Evolutionary conservation across 129 eudicot species (phyloP), one percentile per base, ranked within the genome.

Genomic region (Gnaphalium uliginosum): DNA sequence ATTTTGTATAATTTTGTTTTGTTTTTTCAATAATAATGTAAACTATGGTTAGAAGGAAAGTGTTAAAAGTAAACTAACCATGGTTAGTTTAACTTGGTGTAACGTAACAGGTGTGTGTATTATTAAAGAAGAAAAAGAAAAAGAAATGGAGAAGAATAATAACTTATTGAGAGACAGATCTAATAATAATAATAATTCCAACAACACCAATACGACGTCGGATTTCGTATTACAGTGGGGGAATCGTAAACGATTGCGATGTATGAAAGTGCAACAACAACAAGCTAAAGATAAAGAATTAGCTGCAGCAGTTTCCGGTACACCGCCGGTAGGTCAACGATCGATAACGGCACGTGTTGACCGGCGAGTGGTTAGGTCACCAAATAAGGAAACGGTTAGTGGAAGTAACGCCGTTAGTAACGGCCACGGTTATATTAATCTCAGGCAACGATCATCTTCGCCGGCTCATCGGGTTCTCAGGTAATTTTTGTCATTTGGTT

Each of bases 151-250:
- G 80, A 81, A 78, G 81, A 83, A 66, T 48, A 79, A 63, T 61
- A 48, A 58, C 61, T 37, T 77, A 32, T 73, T 73, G 56, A 85
- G 83, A 79, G 73, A 72, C 64, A 41, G 77, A 76, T 81, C 86
- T 75, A 64, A 64, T 18, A 64, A 26, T 32, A 30, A 29, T 18
- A 64, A 64, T 64, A 64, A 32, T 26, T 26, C 13, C 30, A 30
- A 29, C 11, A n/a, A 32, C 15, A 61, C 72, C 77, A 78, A 58
- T 33, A 72, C 83, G 65, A 70, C 85, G 50, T 59, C 92, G 3
- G 90, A 90, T 71, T 87, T 87, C 67, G 88, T 83, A 19, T 78
- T 90, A 68, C 90, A 86, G 96, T 90, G 96, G 96, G 96, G 96
- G 4, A 90, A 86, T 60, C 84, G 90, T 76, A 90, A 90, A 26